These are phyloP conservation scores for Solanum sejunctum DNA, from an alignment of 257 asterid genomes.

Conservation along the genomic window DNA sequence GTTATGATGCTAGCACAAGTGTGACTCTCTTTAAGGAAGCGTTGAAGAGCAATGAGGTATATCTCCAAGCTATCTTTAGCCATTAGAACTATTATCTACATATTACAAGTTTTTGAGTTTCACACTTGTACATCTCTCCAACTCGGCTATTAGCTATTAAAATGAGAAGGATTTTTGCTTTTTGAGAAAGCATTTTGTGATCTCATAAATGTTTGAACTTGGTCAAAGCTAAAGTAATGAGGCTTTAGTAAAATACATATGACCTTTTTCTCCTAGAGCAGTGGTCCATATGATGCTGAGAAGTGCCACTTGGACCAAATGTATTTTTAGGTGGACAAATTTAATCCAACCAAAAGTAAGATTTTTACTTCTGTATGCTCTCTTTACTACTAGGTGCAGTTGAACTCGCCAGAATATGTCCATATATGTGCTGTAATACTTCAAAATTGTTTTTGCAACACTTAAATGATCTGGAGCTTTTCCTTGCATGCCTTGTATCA, in stretches of 20 bases:
- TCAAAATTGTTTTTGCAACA: not conserved
- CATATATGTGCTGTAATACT: not conserved
- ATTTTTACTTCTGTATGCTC: not conserved
- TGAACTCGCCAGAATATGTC: not conserved
- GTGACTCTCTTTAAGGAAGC: conserved; percentile 53
- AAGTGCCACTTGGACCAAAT: not conserved
- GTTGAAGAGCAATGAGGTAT: conserved; percentile 61
- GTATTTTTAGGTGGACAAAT: not conserved
- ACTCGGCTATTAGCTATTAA: not conserved
- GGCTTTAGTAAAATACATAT: not conserved
- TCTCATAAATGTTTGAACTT: not conserved
- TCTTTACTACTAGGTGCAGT: not conserved
- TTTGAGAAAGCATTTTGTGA: not conserved
- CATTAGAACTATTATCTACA: not conserved
- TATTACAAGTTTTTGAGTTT: not conserved
- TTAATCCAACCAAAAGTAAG: not conserved
- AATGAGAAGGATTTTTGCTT: not conserved
- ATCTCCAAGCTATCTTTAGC: not conserved
- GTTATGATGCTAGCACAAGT: conserved; percentile 37
- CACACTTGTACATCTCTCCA: not conserved
- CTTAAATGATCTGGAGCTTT: not conserved
- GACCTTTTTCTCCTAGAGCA: not conserved
- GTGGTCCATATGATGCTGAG: not conserved
- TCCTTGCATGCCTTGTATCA: not conserved
- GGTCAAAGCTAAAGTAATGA: not conserved